A percentile compares a stretch with the other conserved stretches of the same genome.
phyloP scores from a whole-genome alignment of 176 grass and related monocot species.

The Puccinellia tenuiflora region DNA sequence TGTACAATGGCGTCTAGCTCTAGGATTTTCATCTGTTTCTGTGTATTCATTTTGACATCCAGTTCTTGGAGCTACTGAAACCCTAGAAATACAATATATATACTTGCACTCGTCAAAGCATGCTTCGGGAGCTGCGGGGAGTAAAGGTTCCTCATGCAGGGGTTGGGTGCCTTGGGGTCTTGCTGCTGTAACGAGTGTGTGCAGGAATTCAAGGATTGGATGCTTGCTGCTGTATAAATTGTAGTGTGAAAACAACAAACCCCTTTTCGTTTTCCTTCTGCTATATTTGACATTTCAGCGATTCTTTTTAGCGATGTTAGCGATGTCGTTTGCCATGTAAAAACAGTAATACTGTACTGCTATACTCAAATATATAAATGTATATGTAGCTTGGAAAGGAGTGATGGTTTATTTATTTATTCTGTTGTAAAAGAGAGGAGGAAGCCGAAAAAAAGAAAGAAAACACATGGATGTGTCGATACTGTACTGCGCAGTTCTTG shows the following conservation, averaged over 20 bases:
- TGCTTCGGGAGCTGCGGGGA: slow-evolving; percentile 4
- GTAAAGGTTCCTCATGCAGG: slow-evolving; percentile 20
- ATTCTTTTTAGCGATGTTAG: slow-evolving; percentile 50
- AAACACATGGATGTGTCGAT: neutral
- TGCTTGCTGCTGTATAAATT: slow-evolving; percentile 59
- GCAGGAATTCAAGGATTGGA: slow-evolving; percentile 10
- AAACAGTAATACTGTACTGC: slow-evolving; percentile 30
- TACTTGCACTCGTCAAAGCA: slow-evolving; percentile 1
- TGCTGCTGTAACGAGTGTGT: slow-evolving; percentile 13
- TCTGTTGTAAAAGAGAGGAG: neutral
- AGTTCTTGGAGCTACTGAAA: slow-evolving; percentile 27
- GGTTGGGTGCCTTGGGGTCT: neutral
- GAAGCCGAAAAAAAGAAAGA: neutral
- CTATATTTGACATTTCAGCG: slow-evolving; percentile 20
- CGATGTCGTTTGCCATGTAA: slow-evolving; percentile 12
- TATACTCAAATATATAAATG: slow-evolving; percentile 7
- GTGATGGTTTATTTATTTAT: slow-evolving; percentile 1
- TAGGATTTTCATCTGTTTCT: slow-evolving; percentile 36
- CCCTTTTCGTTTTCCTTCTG: neutral
- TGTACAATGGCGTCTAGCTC: slow-evolving; percentile 29
- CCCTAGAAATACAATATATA: slow-evolving; percentile 8
- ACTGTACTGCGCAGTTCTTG: neutral
- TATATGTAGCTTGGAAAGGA: slow-evolving; percentile 20
- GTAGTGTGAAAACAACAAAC: slow-evolving; percentile 13
- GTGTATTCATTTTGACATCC: slow-evolving; percentile 53